Percentiles rank a stretch among this genome's conserved stretches.
phyloP scores from a whole-genome alignment of 441 rosid species.

The Pelargonium myrrhifolium region DNA sequence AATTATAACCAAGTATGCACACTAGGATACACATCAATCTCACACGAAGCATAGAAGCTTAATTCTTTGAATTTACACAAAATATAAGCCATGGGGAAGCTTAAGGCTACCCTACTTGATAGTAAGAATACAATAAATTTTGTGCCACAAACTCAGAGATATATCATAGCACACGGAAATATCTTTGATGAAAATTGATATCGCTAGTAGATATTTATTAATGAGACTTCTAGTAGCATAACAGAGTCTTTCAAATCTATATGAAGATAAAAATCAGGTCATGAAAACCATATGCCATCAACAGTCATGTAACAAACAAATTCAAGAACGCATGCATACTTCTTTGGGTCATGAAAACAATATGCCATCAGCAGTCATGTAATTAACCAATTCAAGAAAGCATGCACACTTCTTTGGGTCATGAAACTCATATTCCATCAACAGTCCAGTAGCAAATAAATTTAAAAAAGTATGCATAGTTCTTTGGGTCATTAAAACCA shows the following conservation, averaged over 20 bases:
- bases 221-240: no score
- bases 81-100: not conserved
- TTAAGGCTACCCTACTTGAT: not conserved
- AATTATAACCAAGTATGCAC: no score
- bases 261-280: not conserved
- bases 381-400: not conserved
- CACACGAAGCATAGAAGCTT: not conserved
- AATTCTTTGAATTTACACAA: not conserved
- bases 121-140: no score
- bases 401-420: not conserved
- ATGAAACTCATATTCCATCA: not conserved
- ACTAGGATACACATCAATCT: no score
- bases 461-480: not conserved
- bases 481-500: not conserved
- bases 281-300: not conserved
- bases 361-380: not conserved
- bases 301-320: not conserved
- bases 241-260: not conserved
- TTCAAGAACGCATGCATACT: no score
- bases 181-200: no score
- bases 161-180: no score
- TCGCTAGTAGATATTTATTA: no score
- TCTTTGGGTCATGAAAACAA: not conserved
- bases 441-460: not conserved
- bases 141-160: no score